A percentile compares a stretch with the other conserved stretches of the same genome.
Conservation (phyloP, 2,329 filamentous ascomycete species). For the Diaporthe citriasiana region DNA sequence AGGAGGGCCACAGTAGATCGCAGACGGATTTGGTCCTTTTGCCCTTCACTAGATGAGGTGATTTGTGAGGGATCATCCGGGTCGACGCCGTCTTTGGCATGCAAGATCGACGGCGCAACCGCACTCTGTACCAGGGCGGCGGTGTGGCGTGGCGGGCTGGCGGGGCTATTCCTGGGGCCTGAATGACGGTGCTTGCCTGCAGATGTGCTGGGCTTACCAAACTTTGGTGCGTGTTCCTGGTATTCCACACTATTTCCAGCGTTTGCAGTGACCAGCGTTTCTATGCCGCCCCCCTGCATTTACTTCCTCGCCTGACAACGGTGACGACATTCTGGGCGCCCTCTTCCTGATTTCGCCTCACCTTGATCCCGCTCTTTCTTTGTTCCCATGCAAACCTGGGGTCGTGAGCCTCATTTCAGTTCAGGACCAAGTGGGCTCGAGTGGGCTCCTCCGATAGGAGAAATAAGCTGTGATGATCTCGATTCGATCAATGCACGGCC, state of each 20-base stretch:
- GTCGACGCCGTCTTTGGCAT: slow-evolving; percentile 1
- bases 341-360: slow-evolving; percentile 18
- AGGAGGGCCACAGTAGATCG: slow-evolving; percentile 6
- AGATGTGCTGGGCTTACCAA: not conserved
- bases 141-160: slow-evolving; percentile 28
- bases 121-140: slow-evolving; percentile 20
- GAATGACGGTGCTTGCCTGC: slow-evolving; percentile 5
- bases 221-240: not conserved
- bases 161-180: slow-evolving; percentile 18
- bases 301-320: not conserved
- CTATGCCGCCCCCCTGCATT: not conserved
- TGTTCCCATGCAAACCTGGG: not conserved
- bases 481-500: slow-evolving; percentile 22
- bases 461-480: slow-evolving; percentile 7
- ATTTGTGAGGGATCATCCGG: slow-evolving; percentile 19
- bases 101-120: slow-evolving; percentile 16
- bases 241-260: not conserved
- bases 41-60: not conserved
- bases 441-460: slow-evolving; percentile 7
- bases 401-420: slow-evolving; percentile 10
- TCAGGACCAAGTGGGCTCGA: not conserved
- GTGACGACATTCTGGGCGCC: slow-evolving; percentile 24
- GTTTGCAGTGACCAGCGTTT: not conserved
- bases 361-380: slow-evolving; percentile 17
- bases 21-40: not conserved